phyloP scores from a whole-genome alignment of 352 stramenopile genomes.

The Phytophthora pistaciae region DNA sequence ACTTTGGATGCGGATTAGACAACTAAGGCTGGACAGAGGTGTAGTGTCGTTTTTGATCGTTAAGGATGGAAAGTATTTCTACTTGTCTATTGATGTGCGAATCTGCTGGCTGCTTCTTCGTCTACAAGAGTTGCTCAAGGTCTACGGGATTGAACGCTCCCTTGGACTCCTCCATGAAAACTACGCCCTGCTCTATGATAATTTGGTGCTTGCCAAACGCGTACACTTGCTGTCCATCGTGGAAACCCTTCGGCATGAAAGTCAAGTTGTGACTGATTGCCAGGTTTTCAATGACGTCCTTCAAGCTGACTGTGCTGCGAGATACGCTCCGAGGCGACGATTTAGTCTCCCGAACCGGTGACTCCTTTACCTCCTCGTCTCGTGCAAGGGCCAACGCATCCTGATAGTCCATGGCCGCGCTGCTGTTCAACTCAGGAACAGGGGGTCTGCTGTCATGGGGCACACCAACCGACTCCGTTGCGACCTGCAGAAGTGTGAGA shows the following conservation, averaged over 20 bases:
- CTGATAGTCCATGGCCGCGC: constrained; percentile 73
- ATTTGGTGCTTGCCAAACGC: constrained; percentile 83
- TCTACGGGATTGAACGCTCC: constrained; percentile 77
- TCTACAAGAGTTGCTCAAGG: constrained; percentile 75
- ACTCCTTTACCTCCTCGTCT: constrained; percentile 36
- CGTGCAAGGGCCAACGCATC: constrained; percentile 71
- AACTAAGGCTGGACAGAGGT: no score
- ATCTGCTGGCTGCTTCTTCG: background rate
- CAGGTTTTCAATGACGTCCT: constrained; percentile 87
- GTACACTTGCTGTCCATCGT: constrained; percentile 87
- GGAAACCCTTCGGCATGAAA: constrained; percentile 82
- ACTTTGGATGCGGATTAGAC: no score
- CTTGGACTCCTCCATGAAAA: constrained; percentile 77
- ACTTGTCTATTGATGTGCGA: constrained; percentile 13
- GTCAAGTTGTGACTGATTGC: constrained; percentile 81
- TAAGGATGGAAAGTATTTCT: background rate
- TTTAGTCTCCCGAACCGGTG: constrained; percentile 26
- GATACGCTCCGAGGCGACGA: constrained; percentile 36
- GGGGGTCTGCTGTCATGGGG: constrained; percentile 18
- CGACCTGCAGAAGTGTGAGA: constrained; percentile 72
- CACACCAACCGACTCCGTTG: constrained; percentile 30
- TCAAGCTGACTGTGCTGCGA: constrained; percentile 71
- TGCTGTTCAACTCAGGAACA: constrained; percentile 64
- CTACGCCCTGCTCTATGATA: constrained; percentile 86
- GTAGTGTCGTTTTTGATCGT: background rate